phyloP scores from a whole-genome alignment of 1,139 yeast genomes.

The Yamadazyma friedrichii region DNA sequence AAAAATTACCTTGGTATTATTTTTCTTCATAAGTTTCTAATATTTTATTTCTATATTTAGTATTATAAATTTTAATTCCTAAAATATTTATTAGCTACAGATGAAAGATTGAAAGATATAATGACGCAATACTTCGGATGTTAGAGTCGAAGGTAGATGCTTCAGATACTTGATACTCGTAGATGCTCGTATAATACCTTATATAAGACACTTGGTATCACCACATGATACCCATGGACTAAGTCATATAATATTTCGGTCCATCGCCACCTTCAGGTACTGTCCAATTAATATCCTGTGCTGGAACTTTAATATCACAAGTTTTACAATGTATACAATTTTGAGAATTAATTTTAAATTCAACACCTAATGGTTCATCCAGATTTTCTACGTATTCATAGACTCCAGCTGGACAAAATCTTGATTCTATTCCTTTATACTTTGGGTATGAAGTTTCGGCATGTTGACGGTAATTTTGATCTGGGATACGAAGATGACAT shows the following conservation, averaged over 20 bases:
- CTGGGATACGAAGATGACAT: slow-evolving; percentile 79
- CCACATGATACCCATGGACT: too few species aligned
- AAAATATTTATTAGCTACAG: too few species aligned
- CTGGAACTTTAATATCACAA: slow-evolving; percentile 94
- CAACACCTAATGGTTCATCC: slow-evolving; percentile 57
- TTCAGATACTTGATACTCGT: too few species aligned
- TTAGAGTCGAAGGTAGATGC: too few species aligned
- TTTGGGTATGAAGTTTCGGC: slow-evolving; percentile 67
- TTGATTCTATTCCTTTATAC: slow-evolving; percentile 81
- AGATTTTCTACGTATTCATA: slow-evolving; percentile 86
- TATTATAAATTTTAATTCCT: too few species aligned
- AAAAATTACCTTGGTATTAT: slow-evolving; percentile 4
- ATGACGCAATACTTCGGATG: too few species aligned
- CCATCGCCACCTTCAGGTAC: slow-evolving; percentile 99
- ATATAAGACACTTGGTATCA: too few species aligned
- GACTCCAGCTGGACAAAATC: slow-evolving; percentile 98
- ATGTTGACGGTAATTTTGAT: slow-evolving; percentile 68
- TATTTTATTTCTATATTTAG: slow-evolving; percentile 3
- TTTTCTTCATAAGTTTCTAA: too few species aligned
- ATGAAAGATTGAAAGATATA: too few species aligned
- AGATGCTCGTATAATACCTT: too few species aligned
- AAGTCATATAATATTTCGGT: slow-evolving; percentile 86
- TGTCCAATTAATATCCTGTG: slow-evolving; percentile 91
- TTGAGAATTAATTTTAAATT: slow-evolving; percentile 90
- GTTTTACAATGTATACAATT: slow-evolving; percentile 98